Base-by-base conservation (phyloP, 1,139 yeast genomes). In the Debaryomycetaceae sp. region DNA sequence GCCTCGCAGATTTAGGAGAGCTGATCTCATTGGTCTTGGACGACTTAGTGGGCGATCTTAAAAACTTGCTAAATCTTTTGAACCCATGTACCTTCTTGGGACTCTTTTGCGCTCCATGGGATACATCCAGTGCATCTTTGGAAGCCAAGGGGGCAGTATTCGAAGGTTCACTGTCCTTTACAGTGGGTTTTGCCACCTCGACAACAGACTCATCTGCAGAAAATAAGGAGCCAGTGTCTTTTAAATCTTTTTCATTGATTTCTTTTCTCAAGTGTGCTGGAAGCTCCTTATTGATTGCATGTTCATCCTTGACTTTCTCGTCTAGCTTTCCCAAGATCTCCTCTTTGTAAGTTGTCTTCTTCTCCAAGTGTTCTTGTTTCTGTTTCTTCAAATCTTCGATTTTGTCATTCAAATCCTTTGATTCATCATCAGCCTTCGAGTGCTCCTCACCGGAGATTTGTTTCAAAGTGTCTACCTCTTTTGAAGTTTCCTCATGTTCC, bases 181-280 rank as follows among this genome's bases (percentile, higher is more conserved):
- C 42, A 17, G 30, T 46, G 30, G 41, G 47, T 36, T 52, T 49
- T 6, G 59, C 54, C n/a, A 52, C 56, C 37, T 49, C 54, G 41
- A 52, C 50, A 27, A 45, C 48, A 24, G 57, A 60, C 34, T 56
- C 61, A 44, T 65, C 60, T 23, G 60, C 45, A 6, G 74, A 58
- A 47, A 74, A 73, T 24, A 74, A 57, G 0, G 76, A 70, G 1
- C 72, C 65, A 24, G 75, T 68, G 51, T 75, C 80, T 41, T 63
- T 63, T 38, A 72, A 58, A 50, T 65, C 67, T 45, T 58, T 58
- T 50, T 75, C 80, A 47, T 70, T 59, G 23, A 79, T 59, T 5
- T 73, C 75, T 40, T 59, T 58, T 49, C 66, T 68, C 55, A 79
- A 66, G 59, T 80, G 84, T 42, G 75, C 80, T 11, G 85, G 85